Evolutionary conservation across 768 basidiomycete genomes (phyloP), one percentile per base, ranked within the genome.

Genomic region (Sarcodon aspratus): DNA sequence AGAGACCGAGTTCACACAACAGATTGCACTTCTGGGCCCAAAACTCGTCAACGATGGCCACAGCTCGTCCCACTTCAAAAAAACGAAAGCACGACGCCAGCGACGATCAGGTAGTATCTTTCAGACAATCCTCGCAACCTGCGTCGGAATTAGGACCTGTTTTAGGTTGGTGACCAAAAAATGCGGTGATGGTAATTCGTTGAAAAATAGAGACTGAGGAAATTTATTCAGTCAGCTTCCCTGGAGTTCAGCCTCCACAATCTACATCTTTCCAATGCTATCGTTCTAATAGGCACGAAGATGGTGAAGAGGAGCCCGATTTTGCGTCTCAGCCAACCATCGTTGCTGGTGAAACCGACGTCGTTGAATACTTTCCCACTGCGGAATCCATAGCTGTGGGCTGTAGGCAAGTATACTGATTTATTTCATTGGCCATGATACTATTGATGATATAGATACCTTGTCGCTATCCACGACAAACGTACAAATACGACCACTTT

Each of bases 381-480:
- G 72, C 76, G 21, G 77, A 80, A 57, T 70, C 61, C 46, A 61
- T 69, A 5, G 73, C 75, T 32, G 68, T 27, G 78, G 42, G 63
- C 69, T 46, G 81, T 82, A 27, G 90, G 84, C 68, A 78, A 76
- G 89, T 90, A 58, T 57, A 80, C 40, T 66, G 43, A 45, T 43
- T 15, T 47, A 38, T 9, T 32, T 13, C 4, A 43, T 18, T 15
- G 13, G n/a, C 10, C 11, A 31, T n/a, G 33, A 36, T 11, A 17
- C 21, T 12, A 13, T 45, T 38, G 47, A 27, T n/a, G 17, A 17
- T 32, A 45, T 44, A 88, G 91, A 57, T 98, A 98, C 62, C 69
- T 94, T 37, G 65, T 96, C 18, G 93, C 83, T 4, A 70, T 95
- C 17, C 85, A 82, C 60, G 82, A 93, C 66, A 86, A 82, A 48